Evolutionary conservation across 2,329 filamentous ascomycete species (phyloP).

Genomic region (Metarhizium brunneum): DNA sequence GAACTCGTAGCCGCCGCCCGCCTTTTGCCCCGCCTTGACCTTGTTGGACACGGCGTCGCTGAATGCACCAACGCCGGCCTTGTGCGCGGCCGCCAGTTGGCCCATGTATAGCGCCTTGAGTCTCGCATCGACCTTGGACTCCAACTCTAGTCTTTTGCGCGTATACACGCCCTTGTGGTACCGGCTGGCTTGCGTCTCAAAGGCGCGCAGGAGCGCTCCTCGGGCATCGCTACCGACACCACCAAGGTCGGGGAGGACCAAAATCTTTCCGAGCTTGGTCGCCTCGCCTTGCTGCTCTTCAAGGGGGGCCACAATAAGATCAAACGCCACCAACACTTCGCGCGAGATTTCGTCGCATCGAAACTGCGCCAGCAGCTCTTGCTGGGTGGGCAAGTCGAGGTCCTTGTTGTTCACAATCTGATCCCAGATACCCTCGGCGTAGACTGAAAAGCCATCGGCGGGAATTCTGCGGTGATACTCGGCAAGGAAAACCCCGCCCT

Average conservation of each 20-base stretch:
- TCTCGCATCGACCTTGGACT: slow-evolving; percentile 77
- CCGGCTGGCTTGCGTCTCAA: slow-evolving; percentile 81
- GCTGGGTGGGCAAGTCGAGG: slow-evolving; percentile 89
- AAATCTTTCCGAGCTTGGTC: slow-evolving; percentile 59
- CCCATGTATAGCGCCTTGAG: slow-evolving; percentile 81
- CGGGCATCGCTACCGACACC: slow-evolving; percentile 63
- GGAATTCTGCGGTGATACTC: slow-evolving; percentile 95
- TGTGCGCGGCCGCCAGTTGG: slow-evolving; percentile 84
- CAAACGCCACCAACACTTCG: slow-evolving; percentile 78
- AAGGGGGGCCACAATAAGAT: slow-evolving; percentile 69
- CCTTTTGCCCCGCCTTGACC: slow-evolving; percentile 89
- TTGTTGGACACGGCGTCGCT: slow-evolving; percentile 77
- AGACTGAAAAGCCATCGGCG: slow-evolving; percentile 91
- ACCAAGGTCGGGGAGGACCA: slow-evolving; percentile 69
- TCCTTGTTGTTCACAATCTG: slow-evolving; percentile 99
- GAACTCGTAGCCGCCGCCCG: slow-evolving; percentile 85
- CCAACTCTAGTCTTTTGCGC: slow-evolving; percentile 76
- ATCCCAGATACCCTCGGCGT: slow-evolving; percentile 92
- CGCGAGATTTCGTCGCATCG: slow-evolving; percentile 93
- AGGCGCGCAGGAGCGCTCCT: slow-evolving; percentile 65
- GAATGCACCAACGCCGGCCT: slow-evolving; percentile 74
- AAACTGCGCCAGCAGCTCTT: slow-evolving; percentile 94
- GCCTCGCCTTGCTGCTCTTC: slow-evolving; percentile 79
- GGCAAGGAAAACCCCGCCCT: slow-evolving; percentile 77
- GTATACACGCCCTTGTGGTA: slow-evolving; percentile 96